Conservation (phyloP, 345 rosid species). For the Eucalyptus pauciflora region DNA sequence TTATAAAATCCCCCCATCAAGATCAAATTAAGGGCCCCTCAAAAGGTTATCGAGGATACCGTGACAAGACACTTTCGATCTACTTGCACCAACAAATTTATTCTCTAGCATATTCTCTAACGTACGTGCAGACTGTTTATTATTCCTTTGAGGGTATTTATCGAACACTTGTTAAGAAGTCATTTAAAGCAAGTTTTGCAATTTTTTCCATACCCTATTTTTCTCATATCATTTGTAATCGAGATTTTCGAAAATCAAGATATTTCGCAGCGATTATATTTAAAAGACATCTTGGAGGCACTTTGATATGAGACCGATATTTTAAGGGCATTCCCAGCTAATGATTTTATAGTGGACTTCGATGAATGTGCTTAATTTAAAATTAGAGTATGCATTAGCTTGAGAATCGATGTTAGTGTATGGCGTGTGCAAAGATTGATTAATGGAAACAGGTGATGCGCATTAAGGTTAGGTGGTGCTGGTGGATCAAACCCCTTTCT, state of each 20-base stretch:
- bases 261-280: neutral
- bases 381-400: neutral
- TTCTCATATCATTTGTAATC: neutral
- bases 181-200: neutral
- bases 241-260: neutral
- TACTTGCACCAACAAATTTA: neutral
- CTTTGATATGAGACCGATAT: neutral
- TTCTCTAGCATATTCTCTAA: too few species aligned
- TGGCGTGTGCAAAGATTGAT: neutral
- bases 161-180: neutral
- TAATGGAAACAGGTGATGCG: neutral
- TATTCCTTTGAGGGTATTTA: neutral
- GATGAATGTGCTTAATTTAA: neutral
- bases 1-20: neutral
- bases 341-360: neutral
- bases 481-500: conserved; percentile 16
- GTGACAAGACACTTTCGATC: neutral
- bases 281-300: neutral
- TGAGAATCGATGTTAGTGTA: neutral
- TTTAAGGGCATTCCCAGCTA: neutral
- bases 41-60: neutral
- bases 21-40: neutral
- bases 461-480: conserved; percentile 9
- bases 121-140: neutral
- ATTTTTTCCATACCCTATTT: neutral